These are phyloP conservation scores for Colletotrichum ledebouriae DNA, from an alignment of 2,329 filamentous ascomycete species.

Conservation along the genomic window DNA sequence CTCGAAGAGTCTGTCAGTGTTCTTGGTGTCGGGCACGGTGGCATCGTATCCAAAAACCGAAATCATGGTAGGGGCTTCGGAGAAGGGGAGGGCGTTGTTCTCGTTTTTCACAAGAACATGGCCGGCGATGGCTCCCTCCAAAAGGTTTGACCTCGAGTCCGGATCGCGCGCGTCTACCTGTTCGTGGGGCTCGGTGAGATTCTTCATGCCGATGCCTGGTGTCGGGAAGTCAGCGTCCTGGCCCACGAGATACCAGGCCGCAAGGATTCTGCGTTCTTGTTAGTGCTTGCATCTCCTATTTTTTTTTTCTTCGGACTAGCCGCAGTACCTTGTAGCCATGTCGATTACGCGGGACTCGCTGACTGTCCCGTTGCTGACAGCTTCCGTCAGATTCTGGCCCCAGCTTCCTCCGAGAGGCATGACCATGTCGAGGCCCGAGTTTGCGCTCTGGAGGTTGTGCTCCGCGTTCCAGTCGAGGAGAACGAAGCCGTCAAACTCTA, in stretches of 20 bases:
- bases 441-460: constrained; percentile 71
- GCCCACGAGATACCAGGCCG: constrained; percentile 70
- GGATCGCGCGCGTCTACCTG: constrained; percentile 64
- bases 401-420: constrained; percentile 69
- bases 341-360: constrained; percentile 68
- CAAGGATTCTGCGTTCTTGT: constrained; percentile 69
- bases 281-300: neutral
- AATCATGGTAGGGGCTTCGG: constrained; percentile 65
- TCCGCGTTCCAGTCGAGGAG: constrained; percentile 74
- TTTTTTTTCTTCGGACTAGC: too few species aligned
- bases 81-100: constrained; percentile 72
- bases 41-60: constrained; percentile 77
- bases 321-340: constrained; percentile 65
- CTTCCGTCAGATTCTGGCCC: constrained; percentile 67
- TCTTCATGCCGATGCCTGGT: constrained; percentile 71
- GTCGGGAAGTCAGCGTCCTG: constrained; percentile 62
- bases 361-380: constrained; percentile 72
- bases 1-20: constrained; percentile 59
- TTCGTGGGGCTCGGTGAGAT: constrained; percentile 64
- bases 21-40: constrained; percentile 59
- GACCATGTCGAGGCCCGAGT: constrained; percentile 78
- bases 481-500: constrained; percentile 61
- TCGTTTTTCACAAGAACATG: constrained; percentile 86
- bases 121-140: constrained; percentile 69
- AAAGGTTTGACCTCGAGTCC: constrained; percentile 57